A percentile compares a stretch with the other conserved stretches of the same genome.
These are phyloP conservation scores for Stemphylium vesicarium DNA, from an alignment of 2,329 filamentous ascomycete species.

Conservation along the genomic window DNA sequence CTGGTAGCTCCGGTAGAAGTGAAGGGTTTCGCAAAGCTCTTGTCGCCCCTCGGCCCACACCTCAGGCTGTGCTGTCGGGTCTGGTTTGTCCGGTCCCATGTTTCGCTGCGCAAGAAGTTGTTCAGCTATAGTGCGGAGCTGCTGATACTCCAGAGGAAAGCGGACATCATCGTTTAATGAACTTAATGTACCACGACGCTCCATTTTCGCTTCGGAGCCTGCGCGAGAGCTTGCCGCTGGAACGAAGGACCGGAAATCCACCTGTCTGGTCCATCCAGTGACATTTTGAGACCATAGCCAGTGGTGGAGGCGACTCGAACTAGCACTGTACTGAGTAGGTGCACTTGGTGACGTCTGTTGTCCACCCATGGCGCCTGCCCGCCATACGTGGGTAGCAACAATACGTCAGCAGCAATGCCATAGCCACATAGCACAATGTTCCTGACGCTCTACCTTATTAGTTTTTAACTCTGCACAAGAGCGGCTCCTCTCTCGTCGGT, in stretches of 20 bases:
- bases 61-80: constrained; percentile 50
- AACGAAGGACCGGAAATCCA: neutral
- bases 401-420: neutral
- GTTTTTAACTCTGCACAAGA: neutral
- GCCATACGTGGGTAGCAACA: neutral
- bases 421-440: neutral
- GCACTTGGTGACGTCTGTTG: neutral
- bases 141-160: neutral
- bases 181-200: neutral
- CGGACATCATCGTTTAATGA: neutral
- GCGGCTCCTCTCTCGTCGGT: neutral
- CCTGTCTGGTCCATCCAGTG: neutral
- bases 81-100: constrained; percentile 37
- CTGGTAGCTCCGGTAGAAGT: constrained; percentile 68
- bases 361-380: neutral
- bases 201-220: constrained; percentile 8
- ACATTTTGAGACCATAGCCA: neutral
- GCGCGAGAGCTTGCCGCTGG: neutral
- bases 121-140: constrained; percentile 21
- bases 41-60: constrained; percentile 66
- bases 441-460: too few species aligned
- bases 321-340: neutral
- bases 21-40: constrained; percentile 67
- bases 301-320: neutral
- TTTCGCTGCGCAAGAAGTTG: constrained; percentile 19